Evolutionary conservation across 2,329 filamentous ascomycete genomes (phyloP).

Genomic region (Laburnicola sp.): DNA sequence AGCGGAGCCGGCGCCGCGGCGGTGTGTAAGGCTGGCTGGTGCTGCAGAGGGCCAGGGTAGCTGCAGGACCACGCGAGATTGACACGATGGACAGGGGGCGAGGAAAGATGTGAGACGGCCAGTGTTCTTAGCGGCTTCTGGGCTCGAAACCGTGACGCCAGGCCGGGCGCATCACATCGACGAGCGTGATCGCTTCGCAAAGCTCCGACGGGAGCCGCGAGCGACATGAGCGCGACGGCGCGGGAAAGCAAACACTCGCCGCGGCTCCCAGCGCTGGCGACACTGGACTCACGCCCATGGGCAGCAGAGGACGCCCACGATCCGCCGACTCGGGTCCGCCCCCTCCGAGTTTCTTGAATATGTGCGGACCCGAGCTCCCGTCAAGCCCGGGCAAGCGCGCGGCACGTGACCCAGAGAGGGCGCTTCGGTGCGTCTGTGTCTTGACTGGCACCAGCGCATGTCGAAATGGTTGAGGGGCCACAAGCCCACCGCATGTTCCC

Average conservation of each 20-base stretch:
- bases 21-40: slow-evolving; percentile 43
- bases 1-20: slow-evolving; percentile 27
- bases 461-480: too few species aligned
- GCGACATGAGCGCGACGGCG: slow-evolving; percentile 14
- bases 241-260: slow-evolving; percentile 6
- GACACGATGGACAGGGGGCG: slow-evolving; percentile 36
- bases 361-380: too few species aligned
- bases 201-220: slow-evolving; percentile 29
- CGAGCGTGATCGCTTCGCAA: slow-evolving; percentile 35
- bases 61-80: slow-evolving; percentile 46
- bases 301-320: too few species aligned
- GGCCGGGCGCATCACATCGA: slow-evolving; percentile 20
- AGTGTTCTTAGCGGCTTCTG: slow-evolving; percentile 43
- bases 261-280: slow-evolving; percentile 12
- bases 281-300: too few species aligned
- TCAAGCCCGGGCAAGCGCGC: too few species aligned
- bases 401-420: too few species aligned
- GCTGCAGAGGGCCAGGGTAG: slow-evolving; percentile 35
- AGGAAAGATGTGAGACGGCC: slow-evolving; percentile 40
- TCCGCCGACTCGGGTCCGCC: too few species aligned
- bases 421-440: too few species aligned
- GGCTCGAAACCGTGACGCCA: slow-evolving; percentile 22
- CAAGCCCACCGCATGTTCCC: too few species aligned
- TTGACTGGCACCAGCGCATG: too few species aligned
- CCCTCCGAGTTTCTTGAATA: too few species aligned